These are phyloP conservation scores for Penicillium sp. DNA, from an alignment of 2,329 filamentous ascomycete species.

Conservation along the genomic window DNA sequence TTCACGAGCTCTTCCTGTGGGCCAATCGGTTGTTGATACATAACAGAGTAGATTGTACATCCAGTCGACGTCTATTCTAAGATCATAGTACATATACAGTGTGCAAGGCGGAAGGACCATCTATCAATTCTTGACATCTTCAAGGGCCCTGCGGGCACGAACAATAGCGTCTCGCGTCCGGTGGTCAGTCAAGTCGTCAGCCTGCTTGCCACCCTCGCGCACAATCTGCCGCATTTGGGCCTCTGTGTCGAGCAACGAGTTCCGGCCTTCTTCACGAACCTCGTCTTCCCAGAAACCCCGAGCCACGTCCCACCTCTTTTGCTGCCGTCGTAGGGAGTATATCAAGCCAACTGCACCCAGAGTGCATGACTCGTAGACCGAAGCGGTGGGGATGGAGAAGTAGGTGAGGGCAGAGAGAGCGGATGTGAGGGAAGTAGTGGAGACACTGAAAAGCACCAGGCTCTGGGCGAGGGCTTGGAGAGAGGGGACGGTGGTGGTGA, in stretches of 20 bases:
- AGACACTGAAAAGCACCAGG: conserved; percentile 74
- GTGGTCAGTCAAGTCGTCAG: conserved; percentile 42
- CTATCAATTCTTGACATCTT: conserved; percentile 33
- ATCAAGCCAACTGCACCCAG: conserved; percentile 63
- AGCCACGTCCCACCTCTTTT: conserved; percentile 62
- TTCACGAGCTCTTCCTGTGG: neutral
- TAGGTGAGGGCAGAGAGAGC: conserved; percentile 62
- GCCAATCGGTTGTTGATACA: conserved; percentile 6
- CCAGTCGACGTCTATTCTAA: conserved; percentile 19
- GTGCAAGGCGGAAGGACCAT: conserved; percentile 4
- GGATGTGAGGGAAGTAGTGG: conserved; percentile 68
- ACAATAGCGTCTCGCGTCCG: conserved; percentile 51
- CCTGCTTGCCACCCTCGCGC: conserved; percentile 46
- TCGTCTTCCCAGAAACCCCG: conserved; percentile 57
- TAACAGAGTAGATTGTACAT: conserved; percentile 24
- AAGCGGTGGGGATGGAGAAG: conserved; percentile 55
- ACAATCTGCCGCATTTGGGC: conserved; percentile 53
- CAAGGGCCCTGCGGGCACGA: conserved; percentile 53
- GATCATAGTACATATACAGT: conserved; percentile 25
- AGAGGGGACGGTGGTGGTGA: conserved; percentile 69
- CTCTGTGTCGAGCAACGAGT: conserved; percentile 60
- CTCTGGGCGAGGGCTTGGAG: conserved; percentile 74
- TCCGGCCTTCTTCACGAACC: conserved; percentile 61
- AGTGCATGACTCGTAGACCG: conserved; percentile 62
- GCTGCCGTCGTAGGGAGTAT: conserved; percentile 61